Conservation (phyloP, 805 yeast genomes). For the Teunomyces cretensis region DNA sequence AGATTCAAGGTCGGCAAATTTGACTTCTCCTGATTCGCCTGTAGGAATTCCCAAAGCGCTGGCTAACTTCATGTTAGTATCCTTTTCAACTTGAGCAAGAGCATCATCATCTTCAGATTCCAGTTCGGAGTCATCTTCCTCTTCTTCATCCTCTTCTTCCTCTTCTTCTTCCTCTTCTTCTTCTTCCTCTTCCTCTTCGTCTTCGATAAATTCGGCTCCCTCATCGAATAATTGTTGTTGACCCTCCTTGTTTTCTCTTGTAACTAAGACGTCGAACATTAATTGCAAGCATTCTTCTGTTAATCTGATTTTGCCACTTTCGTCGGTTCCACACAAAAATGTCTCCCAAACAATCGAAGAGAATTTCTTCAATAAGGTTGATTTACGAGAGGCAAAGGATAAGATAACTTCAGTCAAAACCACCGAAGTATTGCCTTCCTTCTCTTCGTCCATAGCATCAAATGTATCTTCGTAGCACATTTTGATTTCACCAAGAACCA, state of each 20-base stretch:
- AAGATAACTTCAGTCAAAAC: slow-evolving; percentile 43
- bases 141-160: slow-evolving; percentile 16
- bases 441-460: slow-evolving; percentile 29
- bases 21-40: slow-evolving; percentile 42
- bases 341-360: slow-evolving; percentile 42
- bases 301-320: slow-evolving; percentile 24
- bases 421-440: slow-evolving; percentile 28
- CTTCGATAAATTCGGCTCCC: slow-evolving; percentile 36
- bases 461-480: slow-evolving; percentile 53
- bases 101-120: slow-evolving; percentile 12
- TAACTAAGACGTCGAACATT: slow-evolving; percentile 34
- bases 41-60: slow-evolving; percentile 68
- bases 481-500: slow-evolving; percentile 70
- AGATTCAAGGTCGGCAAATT: slow-evolving; percentile 38
- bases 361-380: slow-evolving; percentile 36
- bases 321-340: slow-evolving; percentile 31
- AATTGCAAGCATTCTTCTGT: slow-evolving; percentile 34
- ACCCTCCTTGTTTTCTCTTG: slow-evolving; percentile 81
- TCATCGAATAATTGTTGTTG: slow-evolving; percentile 72
- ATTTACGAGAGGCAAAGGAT: slow-evolving; percentile 44
- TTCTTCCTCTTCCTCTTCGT: slow-evolving; percentile 20
- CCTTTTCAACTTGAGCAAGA: slow-evolving; percentile 28
- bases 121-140: slow-evolving; percentile 7
- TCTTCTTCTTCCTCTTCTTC: slow-evolving; percentile 29
- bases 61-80: slow-evolving; percentile 64